Base-by-base conservation (phyloP, 306 rosid species). In the Dalbergia cochinchinensis region DNA sequence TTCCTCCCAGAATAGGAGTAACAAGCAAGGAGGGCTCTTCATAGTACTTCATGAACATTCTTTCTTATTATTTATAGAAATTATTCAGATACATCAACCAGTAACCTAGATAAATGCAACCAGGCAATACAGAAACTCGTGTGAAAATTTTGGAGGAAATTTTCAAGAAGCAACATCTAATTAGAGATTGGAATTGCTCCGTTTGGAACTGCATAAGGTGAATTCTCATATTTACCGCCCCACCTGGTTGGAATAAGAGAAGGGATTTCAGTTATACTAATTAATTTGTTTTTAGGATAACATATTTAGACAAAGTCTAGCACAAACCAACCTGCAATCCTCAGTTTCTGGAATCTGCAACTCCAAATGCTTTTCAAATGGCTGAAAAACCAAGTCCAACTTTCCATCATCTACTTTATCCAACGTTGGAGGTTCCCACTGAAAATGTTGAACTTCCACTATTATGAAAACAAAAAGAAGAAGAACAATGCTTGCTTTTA, bases 361-460 rank as follows among this genome's bases (percentile, higher is more conserved):
- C 88, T 95, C 98, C 71, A 95, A 84, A 79, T 91, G 89, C 80
- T 88, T 85, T 10, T 76, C 72, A 41, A 91, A 95, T 1, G 83
- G 86, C 86, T 88, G 80, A 63, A 95, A 95, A 42, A 89, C 85
- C 35, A 87, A 77, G 80, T 88, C 88, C 77, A 95, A 33, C 77
- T 80, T 90, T 51, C 41, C 80, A 12, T 90, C 88, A 2, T 82
- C 84, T 57, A 91, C 92, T 87, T 83, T 53, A 22, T 91, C 96
- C 0, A 91, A 91, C 20, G 92, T 62, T 19, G 90, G 78, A 13
- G 99, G 98, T 37, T 84, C 88, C 99, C 98, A 95, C 99, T 95
- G 90, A 66, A 78, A 37, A 54, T 53, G 44, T 7, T 41, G 62
- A 51, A 13, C 42, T 22, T 55, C 78, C 74, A 37, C 48, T 65